These are phyloP conservation scores for Mycena olivaceomarginata DNA, from an alignment of 768 basidiomycete genomes.

Conservation along the genomic window DNA sequence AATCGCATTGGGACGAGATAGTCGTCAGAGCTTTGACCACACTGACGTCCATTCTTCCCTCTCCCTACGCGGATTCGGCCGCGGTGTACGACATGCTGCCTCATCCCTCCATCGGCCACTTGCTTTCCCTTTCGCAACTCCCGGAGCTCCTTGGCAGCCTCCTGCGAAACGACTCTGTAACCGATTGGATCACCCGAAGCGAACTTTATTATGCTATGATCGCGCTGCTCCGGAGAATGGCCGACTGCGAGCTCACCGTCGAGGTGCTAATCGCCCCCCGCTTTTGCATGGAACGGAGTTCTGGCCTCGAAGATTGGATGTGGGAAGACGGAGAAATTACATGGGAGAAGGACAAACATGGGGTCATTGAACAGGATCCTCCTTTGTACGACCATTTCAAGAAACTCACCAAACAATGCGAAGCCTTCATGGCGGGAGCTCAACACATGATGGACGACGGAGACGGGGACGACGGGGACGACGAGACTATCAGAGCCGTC, in stretches of 20 bases:
- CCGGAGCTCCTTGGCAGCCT: conserved; percentile 66
- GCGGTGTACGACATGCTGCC: conserved; percentile 70
- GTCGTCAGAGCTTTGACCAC: conserved; percentile 61
- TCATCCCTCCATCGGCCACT: conserved; percentile 62
- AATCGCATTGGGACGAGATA: conserved; percentile 62
- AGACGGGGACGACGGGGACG: conserved; percentile 55
- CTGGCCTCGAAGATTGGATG: conserved; percentile 70
- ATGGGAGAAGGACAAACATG: conserved; percentile 58
- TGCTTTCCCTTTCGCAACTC: conserved; percentile 67
- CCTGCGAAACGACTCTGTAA: conserved; percentile 74
- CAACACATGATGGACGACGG: conserved; percentile 59
- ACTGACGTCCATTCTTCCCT: conserved; percentile 64
- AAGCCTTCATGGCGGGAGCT: conserved; percentile 69
- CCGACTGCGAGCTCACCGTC: conserved; percentile 71
- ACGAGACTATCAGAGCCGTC: conserved; percentile 63
- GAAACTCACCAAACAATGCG: conserved; percentile 71
- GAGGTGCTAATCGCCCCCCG: conserved; percentile 63
- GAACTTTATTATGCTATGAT: conserved; percentile 71
- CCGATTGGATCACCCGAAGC: conserved; percentile 70
- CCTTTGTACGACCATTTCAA: conserved; percentile 71
- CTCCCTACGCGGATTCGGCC: conserved; percentile 65
- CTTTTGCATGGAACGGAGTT: conserved; percentile 60
- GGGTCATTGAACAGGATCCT: conserved; percentile 56
- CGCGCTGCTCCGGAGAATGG: conserved; percentile 66
- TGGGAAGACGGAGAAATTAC: conserved; percentile 63